Base-by-base conservation (phyloP, 2,329 filamentous ascomycete genomes). In the Sarocladium brachiariae region DNA sequence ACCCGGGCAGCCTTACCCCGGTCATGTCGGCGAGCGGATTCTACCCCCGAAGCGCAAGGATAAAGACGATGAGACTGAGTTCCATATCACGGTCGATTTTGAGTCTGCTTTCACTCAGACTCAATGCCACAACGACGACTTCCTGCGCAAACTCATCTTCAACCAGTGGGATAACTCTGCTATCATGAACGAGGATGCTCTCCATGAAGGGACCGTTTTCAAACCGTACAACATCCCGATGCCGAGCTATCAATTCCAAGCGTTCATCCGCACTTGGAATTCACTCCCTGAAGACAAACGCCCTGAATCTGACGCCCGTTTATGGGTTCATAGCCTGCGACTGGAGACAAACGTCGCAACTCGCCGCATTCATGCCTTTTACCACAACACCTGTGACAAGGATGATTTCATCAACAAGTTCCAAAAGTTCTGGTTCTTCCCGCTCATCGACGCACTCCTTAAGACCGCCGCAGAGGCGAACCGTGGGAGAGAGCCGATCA, bases 91-190 rank as follows among this genome's bases (percentile, higher is more conserved):
- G 0, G 55, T 57, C 10, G 57, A 58, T 23, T 52, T 55, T 9
- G 57, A 59, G 8, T 55, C 53, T 9, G 69, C 74, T 41, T 80
- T 77, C 56, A 76, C 80, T 55, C 56, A 55, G 6, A 65, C 70
- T 34, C 75, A 78, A 56, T 74, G 75, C 7, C 59, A 75, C 2
- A 58, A 64, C 3, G 75, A 79, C 54, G 64, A 62, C 23, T 73
- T 78, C 50, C 66, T 80, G 37, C 69, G 65, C 49, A 65, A 69
- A 24, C 70, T 75, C 0, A 58, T 65, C 3, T 60, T 63, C 31
- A 77, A 76, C 59, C 52, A 60, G 14, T 66, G 70, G 38, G 61
- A 70, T 30, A 62, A 70, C 18, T 61, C 27, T 4, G 49, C 52
- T 10, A 33, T 16, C 19, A 38, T 59, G 4, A 45, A 25, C 1